Conservation (phyloP, 2,329 filamentous ascomycete species). For the Cyanodermella asteris region DNA sequence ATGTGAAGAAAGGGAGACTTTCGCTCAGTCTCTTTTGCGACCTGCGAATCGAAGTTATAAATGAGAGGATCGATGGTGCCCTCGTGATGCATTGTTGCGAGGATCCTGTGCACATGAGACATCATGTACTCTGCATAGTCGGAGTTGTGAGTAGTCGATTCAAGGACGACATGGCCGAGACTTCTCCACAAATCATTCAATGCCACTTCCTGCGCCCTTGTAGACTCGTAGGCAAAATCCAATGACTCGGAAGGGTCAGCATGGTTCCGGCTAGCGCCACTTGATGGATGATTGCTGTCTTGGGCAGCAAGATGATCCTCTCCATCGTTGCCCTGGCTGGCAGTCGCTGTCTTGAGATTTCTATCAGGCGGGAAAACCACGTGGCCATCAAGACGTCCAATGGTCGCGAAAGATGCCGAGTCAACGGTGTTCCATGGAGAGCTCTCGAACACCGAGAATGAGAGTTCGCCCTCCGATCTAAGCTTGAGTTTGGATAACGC, state of each 20-base stretch:
- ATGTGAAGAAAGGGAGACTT: constrained; percentile 22
- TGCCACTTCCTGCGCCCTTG: neutral
- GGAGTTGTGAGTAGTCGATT: constrained; percentile 16
- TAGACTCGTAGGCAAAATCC: neutral
- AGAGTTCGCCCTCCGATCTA: too few relatives aligned
- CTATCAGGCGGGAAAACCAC: too few relatives aligned
- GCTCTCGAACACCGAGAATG: too few relatives aligned
- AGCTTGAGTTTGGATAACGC: too few relatives aligned
- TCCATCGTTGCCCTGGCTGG: too few relatives aligned
- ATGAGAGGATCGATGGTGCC: constrained; percentile 20
- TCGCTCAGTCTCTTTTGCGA: constrained; percentile 12
- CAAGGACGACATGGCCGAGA: constrained; percentile 19
- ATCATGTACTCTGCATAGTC: constrained; percentile 17
- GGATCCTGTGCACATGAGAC: constrained; percentile 21
- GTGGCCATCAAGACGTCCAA: too few relatives aligned
- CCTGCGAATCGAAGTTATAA: constrained; percentile 18
- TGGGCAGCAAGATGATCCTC: too few relatives aligned
- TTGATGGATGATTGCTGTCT: neutral
- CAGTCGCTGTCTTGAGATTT: too few relatives aligned
- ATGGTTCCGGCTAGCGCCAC: neutral
- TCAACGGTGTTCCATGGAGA: too few relatives aligned
- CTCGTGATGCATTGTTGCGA: constrained; percentile 24
- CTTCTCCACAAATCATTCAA: constrained; percentile 14
- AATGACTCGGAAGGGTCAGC: neutral
- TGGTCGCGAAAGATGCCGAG: too few relatives aligned